A percentile compares a stretch with the other conserved stretches of the same genome.
Conservation (phyloP, 495 filamentous ascomycete genomes). For the Collariella sp. region DNA sequence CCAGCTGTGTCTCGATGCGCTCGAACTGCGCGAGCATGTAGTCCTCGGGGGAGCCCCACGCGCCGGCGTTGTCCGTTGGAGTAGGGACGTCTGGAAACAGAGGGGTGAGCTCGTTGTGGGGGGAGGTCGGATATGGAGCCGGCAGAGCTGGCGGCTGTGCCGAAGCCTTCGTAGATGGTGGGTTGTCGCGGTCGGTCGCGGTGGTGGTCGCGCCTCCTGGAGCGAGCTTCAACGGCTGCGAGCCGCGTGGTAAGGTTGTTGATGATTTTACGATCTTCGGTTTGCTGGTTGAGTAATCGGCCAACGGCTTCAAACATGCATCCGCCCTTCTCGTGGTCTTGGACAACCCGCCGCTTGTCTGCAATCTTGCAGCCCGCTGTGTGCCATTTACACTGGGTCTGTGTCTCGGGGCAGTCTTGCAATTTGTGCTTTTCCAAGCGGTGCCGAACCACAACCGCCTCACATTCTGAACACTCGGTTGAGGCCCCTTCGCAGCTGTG, state of each 20-base stretch:
- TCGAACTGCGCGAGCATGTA: constrained; percentile 42
- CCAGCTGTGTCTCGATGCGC: constrained; percentile 39
- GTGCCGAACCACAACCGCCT: constrained; percentile 29
- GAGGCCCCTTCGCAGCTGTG: constrained; percentile 27
- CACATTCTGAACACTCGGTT: constrained; percentile 33
- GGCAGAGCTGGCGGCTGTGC: background rate
- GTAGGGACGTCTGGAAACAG: background rate
- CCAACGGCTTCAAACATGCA: constrained; percentile 26
- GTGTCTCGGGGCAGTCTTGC: constrained; percentile 33
- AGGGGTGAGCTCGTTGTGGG: constrained; percentile 2
- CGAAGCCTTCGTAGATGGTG: background rate
- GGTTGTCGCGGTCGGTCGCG: background rate
- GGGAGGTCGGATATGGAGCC: background rate
- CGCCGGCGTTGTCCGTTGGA: background rate
- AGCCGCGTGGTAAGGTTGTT: constrained; percentile 19
- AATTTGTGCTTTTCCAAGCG: constrained; percentile 32
- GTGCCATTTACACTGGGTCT: constrained; percentile 35
- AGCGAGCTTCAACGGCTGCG: constrained; percentile 5
- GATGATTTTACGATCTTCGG: constrained; percentile 24
- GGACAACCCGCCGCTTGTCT: constrained; percentile 26
- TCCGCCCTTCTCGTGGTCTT: constrained; percentile 19
- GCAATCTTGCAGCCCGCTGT: constrained; percentile 33
- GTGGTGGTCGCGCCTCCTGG: background rate
- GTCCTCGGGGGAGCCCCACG: constrained; percentile 19
- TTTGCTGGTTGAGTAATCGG: constrained; percentile 12